phyloP scores from a whole-genome alignment of 2,329 filamentous ascomycete species.

The Exophiala mesophila region DNA sequence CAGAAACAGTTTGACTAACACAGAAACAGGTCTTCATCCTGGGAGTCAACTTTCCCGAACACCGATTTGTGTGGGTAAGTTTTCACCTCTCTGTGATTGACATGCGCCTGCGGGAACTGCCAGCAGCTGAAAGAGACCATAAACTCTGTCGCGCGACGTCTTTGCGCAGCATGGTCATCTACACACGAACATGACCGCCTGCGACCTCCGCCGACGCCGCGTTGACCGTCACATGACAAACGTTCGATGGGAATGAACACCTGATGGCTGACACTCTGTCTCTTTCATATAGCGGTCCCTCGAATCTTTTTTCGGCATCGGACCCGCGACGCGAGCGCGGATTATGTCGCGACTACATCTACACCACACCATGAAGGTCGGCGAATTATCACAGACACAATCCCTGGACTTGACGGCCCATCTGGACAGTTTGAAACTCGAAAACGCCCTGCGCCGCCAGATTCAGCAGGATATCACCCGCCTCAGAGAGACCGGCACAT shows the following conservation, averaged over 20 bases:
- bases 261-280: too few relatives aligned
- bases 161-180: too few relatives aligned
- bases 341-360: conserved; percentile 88
- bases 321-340: conserved; percentile 61
- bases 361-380: conserved; percentile 74
- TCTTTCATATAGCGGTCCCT: conserved; percentile 56
- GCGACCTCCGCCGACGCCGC: too few relatives aligned
- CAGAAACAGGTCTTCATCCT: conserved; percentile 81
- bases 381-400: conserved; percentile 67
- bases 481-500: conserved; percentile 84
- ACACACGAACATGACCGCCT: too few relatives aligned
- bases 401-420: conserved; percentile 78
- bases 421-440: conserved; percentile 86
- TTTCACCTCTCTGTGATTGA: too few relatives aligned
- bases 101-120: too few relatives aligned
- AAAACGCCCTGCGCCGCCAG: conserved; percentile 75
- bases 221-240: too few relatives aligned
- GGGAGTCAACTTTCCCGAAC: conserved; percentile 79
- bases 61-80: conserved; percentile 72
- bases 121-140: too few relatives aligned
- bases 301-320: conserved; percentile 80
- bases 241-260: too few relatives aligned
- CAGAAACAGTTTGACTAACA: too few relatives aligned
- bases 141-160: too few relatives aligned
- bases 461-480: conserved; percentile 80